Evolutionary conservation across 163 green algal genomes (phyloP).

Genomic region (Volvox carteri): DNA sequence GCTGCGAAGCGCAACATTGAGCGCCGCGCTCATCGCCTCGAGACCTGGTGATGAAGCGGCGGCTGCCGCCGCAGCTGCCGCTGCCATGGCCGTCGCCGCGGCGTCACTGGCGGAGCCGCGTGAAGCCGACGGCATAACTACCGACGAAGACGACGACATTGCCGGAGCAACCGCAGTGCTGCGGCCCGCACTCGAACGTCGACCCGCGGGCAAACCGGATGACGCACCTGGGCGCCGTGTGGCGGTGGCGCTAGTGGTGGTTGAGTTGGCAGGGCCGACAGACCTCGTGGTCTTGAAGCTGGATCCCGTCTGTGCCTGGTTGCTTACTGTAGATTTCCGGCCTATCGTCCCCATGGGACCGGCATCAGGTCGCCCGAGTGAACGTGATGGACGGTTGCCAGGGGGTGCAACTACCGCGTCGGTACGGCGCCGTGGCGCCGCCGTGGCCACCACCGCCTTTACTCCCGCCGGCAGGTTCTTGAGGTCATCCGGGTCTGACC

Average conservation of each 20-base stretch:
- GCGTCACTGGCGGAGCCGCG: neutral
- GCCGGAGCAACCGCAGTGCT: neutral
- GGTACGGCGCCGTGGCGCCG: neutral
- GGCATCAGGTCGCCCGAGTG: too few relatives aligned
- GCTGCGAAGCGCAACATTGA: slow-evolving; percentile 24
- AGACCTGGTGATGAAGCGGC: neutral
- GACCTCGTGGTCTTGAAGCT: too few relatives aligned
- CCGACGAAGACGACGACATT: neutral
- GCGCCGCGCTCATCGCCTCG: neutral
- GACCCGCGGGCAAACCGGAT: neutral
- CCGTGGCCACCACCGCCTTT: neutral
- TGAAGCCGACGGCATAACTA: neutral
- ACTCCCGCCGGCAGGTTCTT: neutral
- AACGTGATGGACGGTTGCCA: neutral
- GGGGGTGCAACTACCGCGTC: neutral
- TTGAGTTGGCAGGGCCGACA: too few relatives aligned
- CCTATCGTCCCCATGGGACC: too few relatives aligned
- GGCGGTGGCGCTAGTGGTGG: neutral
- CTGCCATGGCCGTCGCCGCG: neutral
- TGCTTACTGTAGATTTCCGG: neutral
- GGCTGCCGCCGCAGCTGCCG: neutral
- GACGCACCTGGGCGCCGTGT: neutral
- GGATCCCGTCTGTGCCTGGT: too few relatives aligned
- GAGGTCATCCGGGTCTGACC: slow-evolving; percentile 1
- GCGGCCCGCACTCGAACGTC: neutral